phyloP scores from a whole-genome alignment of 169 alveolate genomes.

The Plasmodium coatneyi region DNA sequence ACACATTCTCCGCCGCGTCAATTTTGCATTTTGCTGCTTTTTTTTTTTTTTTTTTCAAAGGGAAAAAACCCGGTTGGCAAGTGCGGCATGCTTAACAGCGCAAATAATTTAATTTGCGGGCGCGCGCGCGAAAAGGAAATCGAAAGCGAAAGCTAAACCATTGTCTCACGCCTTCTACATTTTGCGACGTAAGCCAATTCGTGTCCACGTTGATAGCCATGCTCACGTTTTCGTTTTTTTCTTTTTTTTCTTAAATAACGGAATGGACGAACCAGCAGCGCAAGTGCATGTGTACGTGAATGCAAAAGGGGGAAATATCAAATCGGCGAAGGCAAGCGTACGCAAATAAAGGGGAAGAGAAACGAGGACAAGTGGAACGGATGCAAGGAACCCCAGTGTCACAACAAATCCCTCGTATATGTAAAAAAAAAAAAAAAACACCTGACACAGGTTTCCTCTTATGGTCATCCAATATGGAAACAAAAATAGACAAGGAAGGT shows the following conservation, averaged over 20 bases:
- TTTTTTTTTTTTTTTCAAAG: not conserved
- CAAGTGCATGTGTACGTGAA: not conserved
- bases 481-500: constrained; percentile 1
- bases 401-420: not conserved
- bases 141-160: not conserved
- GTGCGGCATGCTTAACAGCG: not conserved
- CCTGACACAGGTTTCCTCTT: not conserved
- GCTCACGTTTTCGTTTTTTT: not conserved
- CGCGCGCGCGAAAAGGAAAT: not conserved
- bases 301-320: not conserved
- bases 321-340: not conserved
- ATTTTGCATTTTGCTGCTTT: not conserved
- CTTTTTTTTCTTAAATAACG: not conserved
- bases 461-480: not conserved
- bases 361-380: not conserved
- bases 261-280: not conserved
- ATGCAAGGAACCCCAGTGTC: not conserved
- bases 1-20: not conserved
- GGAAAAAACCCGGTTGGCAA: not conserved
- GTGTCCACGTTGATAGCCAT: not conserved
- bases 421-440: not conserved
- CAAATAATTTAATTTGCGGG: not conserved
- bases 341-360: not conserved
- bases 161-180: constrained; percentile 1
- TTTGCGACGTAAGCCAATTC: not conserved